Base-by-base conservation (phyloP, 495 filamentous ascomycete species). In the Talaromyces thailandensis region DNA sequence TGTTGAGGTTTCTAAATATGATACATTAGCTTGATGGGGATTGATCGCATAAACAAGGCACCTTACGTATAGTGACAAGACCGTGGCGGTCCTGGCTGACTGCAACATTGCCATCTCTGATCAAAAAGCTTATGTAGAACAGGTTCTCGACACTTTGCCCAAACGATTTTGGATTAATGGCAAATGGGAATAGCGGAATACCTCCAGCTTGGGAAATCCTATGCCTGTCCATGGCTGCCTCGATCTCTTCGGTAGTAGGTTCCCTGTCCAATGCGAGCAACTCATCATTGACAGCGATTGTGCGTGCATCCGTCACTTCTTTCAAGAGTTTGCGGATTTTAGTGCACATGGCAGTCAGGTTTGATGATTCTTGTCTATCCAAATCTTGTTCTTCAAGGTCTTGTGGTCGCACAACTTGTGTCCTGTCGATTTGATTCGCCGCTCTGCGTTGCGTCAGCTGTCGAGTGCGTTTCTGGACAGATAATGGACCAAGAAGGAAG, bases 141-240 rank as follows among this genome's bases (percentile, higher is more conserved):
- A 99, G 74, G 71, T 99, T 99, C 72, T 99, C 94, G 3, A 98
- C 84, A 2, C 91, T 97, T 75, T 99, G 95, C 0, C 93, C 92
- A 68, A 98, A 99, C 1, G 90, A 95, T 1, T 73, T 71, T 3
- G 94, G 93, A 65, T 99, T 96, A 62, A 97, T 79, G 32, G 90
- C 90, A 65, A 96, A 96, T 45, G 84, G 81, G 71, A 96, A 87
- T 9, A 98, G 75, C 16, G 86, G 82, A 2, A 96, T 77, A 5
- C 87, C 88, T 0, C 85, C 87, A 45, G 84, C 84, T 8, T 79
- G 73, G 3, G 81, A 78, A 16, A 93, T 72, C 6, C 82, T 74
- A 61, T 88, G 67, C 53, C 79, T 72, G 23, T 78, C 76, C 82
- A 84, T 78, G 6, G 82, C 67, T 5, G 76, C 72, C 14, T 74